Base-by-base conservation (phyloP, 2,329 filamentous ascomycete genomes). In the Coniella lustricola region DNA sequence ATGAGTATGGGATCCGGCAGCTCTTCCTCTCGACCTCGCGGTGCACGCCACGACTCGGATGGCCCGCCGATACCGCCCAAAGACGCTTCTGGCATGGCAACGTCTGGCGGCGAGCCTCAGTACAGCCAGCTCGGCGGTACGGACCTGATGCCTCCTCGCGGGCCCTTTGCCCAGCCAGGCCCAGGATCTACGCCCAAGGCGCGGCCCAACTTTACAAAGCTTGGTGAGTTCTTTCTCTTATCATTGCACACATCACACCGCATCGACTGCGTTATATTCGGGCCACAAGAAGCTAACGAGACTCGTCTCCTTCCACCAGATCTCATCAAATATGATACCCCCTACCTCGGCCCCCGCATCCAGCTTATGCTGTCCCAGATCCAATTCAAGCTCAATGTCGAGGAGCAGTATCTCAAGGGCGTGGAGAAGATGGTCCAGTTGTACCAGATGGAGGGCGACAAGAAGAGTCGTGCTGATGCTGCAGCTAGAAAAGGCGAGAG, bases 361-460 rank as follows among this genome's bases (percentile, higher is more conserved):
- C 93, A 98, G 72, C 86, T 97, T 62, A 98, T 98, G 93, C 75
- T 98, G 62, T 95, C 93, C 41, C 93, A 98, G 67, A 84, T 98
- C 55, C 90, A 97, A 68, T 98, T 98, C 74, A 98, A 98, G 72
- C 79, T 98, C 53, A 95, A 93, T 57, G 93, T 98, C 22, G 93
- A 98, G 67, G 95, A 96, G 65, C 93, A 98, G 69, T 98, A 98
- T 69, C 90, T 97, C 57, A 94, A 95, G 62, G 93, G 93, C 54
- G 93, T 98, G 59, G 93, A 98, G 69, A 98, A 98, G 73, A 97
- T 98, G 93, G 88, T 96, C 40, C 89, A 93, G 65, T 75, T 98
- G 32, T 98, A 98, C 64, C 84, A 93, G 64, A 93, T 97, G 78
- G 93, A 97, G 66, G 91, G 93, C 25, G 93, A 98, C 64, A 84